phyloP scores from a whole-genome alignment of 495 filamentous ascomycete genomes.

The Aspergillus haitiensis region DNA sequence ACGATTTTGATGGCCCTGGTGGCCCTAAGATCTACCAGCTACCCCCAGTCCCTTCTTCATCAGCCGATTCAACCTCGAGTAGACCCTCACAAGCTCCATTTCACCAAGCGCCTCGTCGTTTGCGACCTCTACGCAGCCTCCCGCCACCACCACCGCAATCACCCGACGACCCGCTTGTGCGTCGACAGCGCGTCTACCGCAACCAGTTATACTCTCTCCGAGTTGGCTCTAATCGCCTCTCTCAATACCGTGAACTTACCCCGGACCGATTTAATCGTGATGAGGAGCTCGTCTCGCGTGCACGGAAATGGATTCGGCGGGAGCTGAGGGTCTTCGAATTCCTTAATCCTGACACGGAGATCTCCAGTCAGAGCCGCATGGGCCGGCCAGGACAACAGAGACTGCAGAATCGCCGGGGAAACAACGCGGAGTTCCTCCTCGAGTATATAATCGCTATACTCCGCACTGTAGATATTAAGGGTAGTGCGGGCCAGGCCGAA shows the following conservation, averaged over 20 bases:
- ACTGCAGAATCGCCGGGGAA: conserved; percentile 53
- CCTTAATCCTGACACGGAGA: conserved; percentile 48
- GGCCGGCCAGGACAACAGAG: conserved; percentile 39
- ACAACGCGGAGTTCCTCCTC: conserved; percentile 85
- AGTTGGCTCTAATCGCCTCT: conserved; percentile 79
- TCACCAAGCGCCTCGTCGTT: conserved; percentile 26
- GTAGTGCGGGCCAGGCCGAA: conserved; percentile 79
- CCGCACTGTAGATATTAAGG: conserved; percentile 87
- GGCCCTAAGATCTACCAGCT: conserved; percentile 58
- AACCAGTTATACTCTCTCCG: conserved; percentile 77
- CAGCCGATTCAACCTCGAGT: conserved; percentile 6
- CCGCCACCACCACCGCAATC: conserved; percentile 30
- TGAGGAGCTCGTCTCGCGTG: conserved; percentile 71
- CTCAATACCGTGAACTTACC: conserved; percentile 73
- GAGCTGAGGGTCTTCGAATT: conserved; percentile 88
- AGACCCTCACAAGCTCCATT: conserved; percentile 7
- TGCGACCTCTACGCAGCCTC: conserved; percentile 27
- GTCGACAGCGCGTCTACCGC: conserved; percentile 74
- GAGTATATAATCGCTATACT: conserved; percentile 88
- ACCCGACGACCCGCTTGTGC: conserved; percentile 60
- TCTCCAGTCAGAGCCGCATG: conserved; percentile 20
- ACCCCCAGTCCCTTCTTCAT: conserved; percentile 24
- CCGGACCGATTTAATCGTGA: conserved; percentile 64
- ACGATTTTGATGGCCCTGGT: conserved; percentile 54
- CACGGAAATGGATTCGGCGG: conserved; percentile 83